Percentiles rank a stretch among this genome's conserved stretches.
phyloP scores from a whole-genome alignment of 2,329 filamentous ascomycete species.

The Aspergillus sp. region DNA sequence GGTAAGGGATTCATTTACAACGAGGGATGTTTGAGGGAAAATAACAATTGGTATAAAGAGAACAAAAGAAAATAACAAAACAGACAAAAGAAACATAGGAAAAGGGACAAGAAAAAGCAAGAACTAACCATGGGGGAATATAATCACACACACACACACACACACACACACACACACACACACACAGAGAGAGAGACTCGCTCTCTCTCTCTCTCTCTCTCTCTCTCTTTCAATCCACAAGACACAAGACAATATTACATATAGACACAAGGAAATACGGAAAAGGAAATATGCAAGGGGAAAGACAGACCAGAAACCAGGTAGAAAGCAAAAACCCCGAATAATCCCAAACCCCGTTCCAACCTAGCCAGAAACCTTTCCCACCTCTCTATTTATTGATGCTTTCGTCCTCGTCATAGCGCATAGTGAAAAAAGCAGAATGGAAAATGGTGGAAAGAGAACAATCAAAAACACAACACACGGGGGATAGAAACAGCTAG shows the following conservation, averaged over 20 bases:
- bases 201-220: too few relatives aligned
- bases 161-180: too few relatives aligned
- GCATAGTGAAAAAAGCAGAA: slow-evolving; percentile 18
- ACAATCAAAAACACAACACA: slow-evolving; percentile 9
- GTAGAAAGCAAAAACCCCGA: slow-evolving; percentile 11
- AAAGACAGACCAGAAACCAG: slow-evolving; percentile 6
- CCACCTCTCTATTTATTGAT: slow-evolving; percentile 24
- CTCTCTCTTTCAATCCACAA: neutral
- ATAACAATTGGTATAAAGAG: neutral
- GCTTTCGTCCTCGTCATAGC: slow-evolving; percentile 26
- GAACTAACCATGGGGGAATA: neutral
- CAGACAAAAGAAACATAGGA: neutral
- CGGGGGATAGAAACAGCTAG: slow-evolving; percentile 19
- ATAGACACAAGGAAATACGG: slow-evolving; percentile 5
- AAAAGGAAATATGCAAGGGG: neutral
- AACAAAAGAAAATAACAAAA: neutral
- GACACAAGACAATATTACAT: neutral
- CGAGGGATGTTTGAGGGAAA: neutral
- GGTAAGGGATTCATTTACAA: slow-evolving; percentile 6
- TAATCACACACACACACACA: neutral
- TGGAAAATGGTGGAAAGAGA: slow-evolving; percentile 12
- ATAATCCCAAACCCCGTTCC: slow-evolving; percentile 18
- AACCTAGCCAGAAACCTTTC: slow-evolving; percentile 24
- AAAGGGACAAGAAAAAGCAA: neutral
- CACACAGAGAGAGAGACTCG: too few relatives aligned